Evolutionary conservation across 176 grass and related monocot genomes (phyloP).

Genomic region (Avena eriantha): DNA sequence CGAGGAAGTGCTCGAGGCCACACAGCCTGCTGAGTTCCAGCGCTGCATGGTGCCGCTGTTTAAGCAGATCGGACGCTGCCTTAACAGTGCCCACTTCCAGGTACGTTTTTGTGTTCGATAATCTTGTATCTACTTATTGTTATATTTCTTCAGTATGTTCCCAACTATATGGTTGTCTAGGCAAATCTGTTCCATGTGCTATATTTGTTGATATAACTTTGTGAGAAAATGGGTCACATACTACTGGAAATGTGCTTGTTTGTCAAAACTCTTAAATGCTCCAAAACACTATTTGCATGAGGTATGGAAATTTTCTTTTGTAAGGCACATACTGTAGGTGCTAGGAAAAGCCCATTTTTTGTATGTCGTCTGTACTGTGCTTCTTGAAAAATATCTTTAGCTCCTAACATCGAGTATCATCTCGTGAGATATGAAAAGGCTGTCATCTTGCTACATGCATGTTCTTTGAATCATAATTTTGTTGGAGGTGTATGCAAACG

Average conservation of each 20-base stretch:
- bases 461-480: not conserved
- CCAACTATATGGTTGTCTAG: not conserved
- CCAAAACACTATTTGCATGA: not conserved
- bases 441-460: constrained; percentile 19
- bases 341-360: constrained; percentile 10
- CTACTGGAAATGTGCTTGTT: not conserved
- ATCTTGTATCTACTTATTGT: not conserved
- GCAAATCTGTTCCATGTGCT: constrained; percentile 22
- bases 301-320: not conserved
- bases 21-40: constrained; percentile 80
- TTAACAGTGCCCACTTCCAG: constrained; percentile 94
- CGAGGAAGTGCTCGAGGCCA: constrained; percentile 87
- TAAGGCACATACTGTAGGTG: not conserved
- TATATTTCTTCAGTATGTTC: constrained; percentile 25
- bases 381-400: constrained; percentile 31
- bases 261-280: not conserved
- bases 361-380: not conserved
- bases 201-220: constrained; percentile 4
- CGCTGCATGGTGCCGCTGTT: constrained; percentile 85
- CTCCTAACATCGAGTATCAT: constrained; percentile 12
- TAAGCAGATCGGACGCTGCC: constrained; percentile 88
- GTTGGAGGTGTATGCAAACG: not conserved
- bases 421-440: not conserved
- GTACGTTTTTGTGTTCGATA: constrained; percentile 39
- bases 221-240: constrained; percentile 9